Percentiles rank a stretch among this genome's conserved stretches.
Evolutionary conservation across 176 grass and related monocot genomes (phyloP).

Genomic region (bread wheat (Triticum aestivum)): DNA sequence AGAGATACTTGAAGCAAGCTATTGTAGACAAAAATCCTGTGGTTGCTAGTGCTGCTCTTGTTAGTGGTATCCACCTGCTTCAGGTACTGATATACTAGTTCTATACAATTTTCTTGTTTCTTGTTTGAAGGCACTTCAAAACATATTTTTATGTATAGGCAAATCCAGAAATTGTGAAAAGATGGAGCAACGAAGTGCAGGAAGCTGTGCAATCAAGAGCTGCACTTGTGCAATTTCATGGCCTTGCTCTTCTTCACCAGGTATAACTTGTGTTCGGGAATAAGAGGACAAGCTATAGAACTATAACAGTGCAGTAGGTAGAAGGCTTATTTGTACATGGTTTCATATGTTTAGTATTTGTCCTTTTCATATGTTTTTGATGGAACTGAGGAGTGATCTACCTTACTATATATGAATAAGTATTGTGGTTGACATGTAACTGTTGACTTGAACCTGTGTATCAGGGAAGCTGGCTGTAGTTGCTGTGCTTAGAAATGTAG

Average conservation of each 20-base stretch:
- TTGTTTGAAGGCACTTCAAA: background rate
- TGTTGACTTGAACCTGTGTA: background rate
- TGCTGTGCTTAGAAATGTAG: background rate
- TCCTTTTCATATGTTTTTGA: background rate
- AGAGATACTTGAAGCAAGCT: conserved; percentile 98
- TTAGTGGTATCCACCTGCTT: conserved; percentile 87
- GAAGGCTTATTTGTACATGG: background rate
- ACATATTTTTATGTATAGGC: conserved; percentile 38
- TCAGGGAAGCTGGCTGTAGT: background rate
- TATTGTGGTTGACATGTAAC: background rate
- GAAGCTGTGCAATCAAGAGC: conserved; percentile 98
- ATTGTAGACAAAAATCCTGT: conserved; percentile 97
- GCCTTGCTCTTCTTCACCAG: conserved; percentile 92
- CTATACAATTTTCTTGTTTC: background rate
- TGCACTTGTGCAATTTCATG: conserved; percentile 95
- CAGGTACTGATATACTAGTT: conserved; percentile 58
- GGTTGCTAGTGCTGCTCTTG: conserved; percentile 94
- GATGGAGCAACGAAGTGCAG: conserved; percentile 99
- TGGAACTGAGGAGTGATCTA: background rate
- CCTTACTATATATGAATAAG: background rate
- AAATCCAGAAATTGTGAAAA: conserved; percentile 93
- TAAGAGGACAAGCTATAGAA: background rate
- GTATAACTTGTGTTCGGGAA: conserved; percentile 37
- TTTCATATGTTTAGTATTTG: background rate
- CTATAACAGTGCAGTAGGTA: background rate